Evolutionary conservation across 2,329 filamentous ascomycete genomes (phyloP), one percentile per base, ranked within the genome.

Genomic region (Lecanicillium sp.): DNA sequence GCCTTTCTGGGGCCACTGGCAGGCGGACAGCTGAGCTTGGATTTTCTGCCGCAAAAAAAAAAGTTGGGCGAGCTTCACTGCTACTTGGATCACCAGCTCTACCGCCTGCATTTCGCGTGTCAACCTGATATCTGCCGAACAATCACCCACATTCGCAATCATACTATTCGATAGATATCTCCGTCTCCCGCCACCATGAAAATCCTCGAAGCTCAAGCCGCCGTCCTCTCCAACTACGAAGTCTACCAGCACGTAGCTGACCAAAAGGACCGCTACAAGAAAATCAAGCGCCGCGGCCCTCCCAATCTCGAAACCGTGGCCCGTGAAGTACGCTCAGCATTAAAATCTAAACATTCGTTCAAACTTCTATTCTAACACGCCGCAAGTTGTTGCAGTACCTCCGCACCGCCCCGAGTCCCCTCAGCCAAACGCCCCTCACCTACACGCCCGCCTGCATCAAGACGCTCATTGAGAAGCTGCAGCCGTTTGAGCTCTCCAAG

Each of bases 201-300:
- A 75, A 78, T 90, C 59, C 68, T 88, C 57, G 84, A 86, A 59
- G 72, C 84, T 3, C 83, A 88, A 61, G 79, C 79, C 24, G 83
- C 83, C 5, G 74, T 83, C 35, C 71, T 90, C 59, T 79, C 81
- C 62, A 89, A 89, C 64, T 84, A 79, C 54, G 86, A 89, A 70
- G 84, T 89, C 54, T 83, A 82, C 58, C 71, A 75, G 49, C 84
- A 87, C 56, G 66, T 89, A 32, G 67, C 67, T 5, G 74, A 82
- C 39, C 77, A 80, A 58, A 72, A 72, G 44, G 65, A 69, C 48
- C 67, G 69, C 40, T 77, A 80, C 57, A 72, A 77, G 58, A 65
- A 68, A 35, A 64, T 69, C 45, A 74, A 74, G 52, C 73, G 71
- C 14, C 69, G 73, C 33, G 71, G 76, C 3, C 78, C 78, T 2